Base-by-base conservation (phyloP, 2,329 filamentous ascomycete genomes). In the Sphaerulina populicola region DNA sequence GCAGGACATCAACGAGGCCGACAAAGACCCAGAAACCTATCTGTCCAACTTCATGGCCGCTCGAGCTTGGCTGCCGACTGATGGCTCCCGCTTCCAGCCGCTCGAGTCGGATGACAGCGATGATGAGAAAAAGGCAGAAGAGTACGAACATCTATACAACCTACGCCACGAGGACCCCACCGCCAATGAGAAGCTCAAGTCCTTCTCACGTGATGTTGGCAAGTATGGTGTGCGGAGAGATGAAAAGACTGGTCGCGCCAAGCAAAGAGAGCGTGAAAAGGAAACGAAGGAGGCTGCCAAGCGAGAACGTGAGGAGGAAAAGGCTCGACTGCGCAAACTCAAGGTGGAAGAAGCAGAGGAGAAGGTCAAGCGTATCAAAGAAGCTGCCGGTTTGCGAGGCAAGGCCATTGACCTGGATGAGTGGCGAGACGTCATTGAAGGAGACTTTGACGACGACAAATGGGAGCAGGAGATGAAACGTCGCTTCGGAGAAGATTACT, bases 11-110 rank as follows among this genome's bases (percentile, higher is more conserved):
- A 76, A 81, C 43, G 78, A 80, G 52, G 89, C 93, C 35, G 86
- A 95, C 63, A 86, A 88, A 67, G 83, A 98, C 65, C 93, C 91
- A 0, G 91, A 97, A 64, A 85, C 80, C 0, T 98, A 88, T 67
- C 74, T 98, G n/a, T 91, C 88, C 49, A 95, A 96, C 68, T 98
- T 95, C 72, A 81, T 98, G 79, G 80, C 85, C n/a, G 79, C 90
- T 6, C 82, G 90, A 53, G 91, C 90, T 12, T 98, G 93, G 93
- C 79, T 91, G 6, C 81, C 86, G 0, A 78, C 79, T 8, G 80
- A 79, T 47, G 76, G 75, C 38, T 75, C 79, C 18, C 78, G 78
- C 38, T 89, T 87, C 70, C 77, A 90, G 61, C 86, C 90, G 0
- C 86, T 98, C 51, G 88, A 96, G 65, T 95, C 89, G 0, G 93